Evolutionary conservation across 148 eudicot genomes (phyloP), one percentile per base, ranked within the genome.

Genomic region (Vaccinium corymbosum): DNA sequence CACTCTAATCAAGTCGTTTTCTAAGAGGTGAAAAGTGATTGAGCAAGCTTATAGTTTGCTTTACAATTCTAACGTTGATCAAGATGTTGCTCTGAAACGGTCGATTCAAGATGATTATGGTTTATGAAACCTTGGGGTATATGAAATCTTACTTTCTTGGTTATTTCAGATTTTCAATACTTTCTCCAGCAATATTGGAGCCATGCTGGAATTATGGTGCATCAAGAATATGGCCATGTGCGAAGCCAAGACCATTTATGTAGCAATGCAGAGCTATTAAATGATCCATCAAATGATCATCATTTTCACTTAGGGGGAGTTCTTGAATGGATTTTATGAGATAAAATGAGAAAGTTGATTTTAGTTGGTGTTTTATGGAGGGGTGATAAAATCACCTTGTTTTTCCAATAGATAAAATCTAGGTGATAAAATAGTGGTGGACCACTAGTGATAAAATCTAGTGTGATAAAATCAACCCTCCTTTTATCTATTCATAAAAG

Each of bases 51-150:
- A 61, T 46, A 4, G 82, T 53, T 61, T 35, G 20, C 73, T 22
- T 2, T 61, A 80, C 82, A 59, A 80, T 46, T 80, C 82, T n/a
- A 42, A 80, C 72, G 42, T 80, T 38, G 73, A 61, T 22, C 35
- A 61, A 46, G 82, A 80, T 56, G 82, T 80, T 80, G 55, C 35
- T 7, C 73, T 42, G 11, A 80, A 80, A 38, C 22, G 55, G 82
- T 62, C 73, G 82, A 80, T 80, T 80, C 82, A 61, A 62, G 22
- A 76, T 53, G 80, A 15, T 25, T 77, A 11, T 51, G 13, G 53
- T 75, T 50, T 55, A 55, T 55, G 16, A 55, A 55, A 55, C 17
- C 19, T 55, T 14, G 16, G 15, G 19, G 17, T 15, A 75, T 2
- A 16, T 75, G 78, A 75, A 42, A 77, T 56, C 48, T 32, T 57